phyloP scores from a whole-genome alignment of 2,329 filamentous ascomycete species.

The Metarhizium anisopliae region DNA sequence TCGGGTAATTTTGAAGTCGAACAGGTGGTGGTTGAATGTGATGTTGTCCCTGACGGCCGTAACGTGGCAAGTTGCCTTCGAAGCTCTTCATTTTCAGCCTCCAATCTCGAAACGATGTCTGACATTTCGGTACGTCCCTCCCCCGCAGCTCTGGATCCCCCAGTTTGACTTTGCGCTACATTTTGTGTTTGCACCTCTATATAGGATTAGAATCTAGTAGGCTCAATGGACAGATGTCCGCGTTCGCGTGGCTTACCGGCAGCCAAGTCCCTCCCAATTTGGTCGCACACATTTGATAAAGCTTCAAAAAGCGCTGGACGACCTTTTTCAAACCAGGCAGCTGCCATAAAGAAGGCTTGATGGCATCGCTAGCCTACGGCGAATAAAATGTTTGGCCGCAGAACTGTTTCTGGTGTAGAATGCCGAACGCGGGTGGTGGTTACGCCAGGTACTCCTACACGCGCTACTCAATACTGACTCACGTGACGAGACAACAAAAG shows the following conservation, averaged over 20 bases:
- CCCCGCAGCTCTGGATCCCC: neutral
- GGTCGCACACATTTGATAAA: conserved; percentile 28
- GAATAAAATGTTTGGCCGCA: neutral
- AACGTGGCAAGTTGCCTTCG: conserved; percentile 22
- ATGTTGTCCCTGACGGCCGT: neutral
- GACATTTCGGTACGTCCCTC: neutral
- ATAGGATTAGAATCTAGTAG: neutral
- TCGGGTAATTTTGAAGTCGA: neutral
- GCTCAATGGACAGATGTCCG: neutral
- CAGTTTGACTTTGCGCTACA: neutral
- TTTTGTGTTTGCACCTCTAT: neutral
- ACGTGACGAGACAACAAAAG: neutral
- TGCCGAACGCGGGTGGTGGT: neutral
- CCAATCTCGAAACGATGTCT: conserved; percentile 24
- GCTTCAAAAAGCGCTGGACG: conserved; percentile 31
- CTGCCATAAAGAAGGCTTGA: conserved; percentile 23
- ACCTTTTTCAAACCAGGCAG: conserved; percentile 27
- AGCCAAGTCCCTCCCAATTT: conserved; percentile 28
- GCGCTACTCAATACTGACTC: neutral
- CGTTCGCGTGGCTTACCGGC: conserved; percentile 20
- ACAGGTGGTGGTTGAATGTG: neutral
- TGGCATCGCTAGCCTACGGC: neutral
- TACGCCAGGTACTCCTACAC: neutral
- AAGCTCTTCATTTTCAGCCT: conserved; percentile 34
- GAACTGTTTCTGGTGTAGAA: neutral